Base-by-base conservation (phyloP, 1,139 yeast species). In the Geotrichum fermentans region DNA sequence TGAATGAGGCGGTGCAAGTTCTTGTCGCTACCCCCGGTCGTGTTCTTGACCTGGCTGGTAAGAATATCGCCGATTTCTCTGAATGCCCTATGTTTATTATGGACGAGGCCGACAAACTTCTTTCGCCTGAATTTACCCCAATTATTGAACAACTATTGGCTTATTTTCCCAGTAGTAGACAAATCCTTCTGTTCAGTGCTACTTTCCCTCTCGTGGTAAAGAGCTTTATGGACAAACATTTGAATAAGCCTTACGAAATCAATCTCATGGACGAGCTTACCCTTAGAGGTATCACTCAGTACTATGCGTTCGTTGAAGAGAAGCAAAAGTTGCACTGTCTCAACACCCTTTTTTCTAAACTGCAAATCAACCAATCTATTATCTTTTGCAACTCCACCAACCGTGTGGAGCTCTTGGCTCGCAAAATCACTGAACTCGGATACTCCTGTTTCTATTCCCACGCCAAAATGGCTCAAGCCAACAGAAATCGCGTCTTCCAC, bases 41-140 rank as follows among this genome's bases (percentile, higher is more conserved):
- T 74, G 92, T 92, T 39, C 78, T 92, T 57, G 99, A 92, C 70
- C 78, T 92, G 65, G 96, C 97, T 6, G 78, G 92, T 40, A 83
- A 96, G 73, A 76, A 79, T 51, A 76, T 90, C 51, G 96, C 95
- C 17, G 95, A 92, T 65, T 78, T 94, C 56, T 80, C 87, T 46
- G 87, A 84, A 59, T 88, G 97, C 69, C 83, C 87, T 42, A 75
- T 89, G 67, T 90, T 92, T 65, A 83, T 94, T 50, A 90, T 92
- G 97, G 99, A 92, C 69, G 99, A 92, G 73, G 99, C 98, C 48
- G 99, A 92, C 70, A 94, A 92, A 70, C 87, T 92, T 84, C 78
- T 92, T 56, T 82, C 94, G 43, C 82, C 90, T 59, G 98, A 92
- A 65, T 94, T 92, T 68, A 85, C 86, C 59, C 80, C 81, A 36